Conservation (phyloP, 345 rosid species). For the Psidium guajava region DNA sequence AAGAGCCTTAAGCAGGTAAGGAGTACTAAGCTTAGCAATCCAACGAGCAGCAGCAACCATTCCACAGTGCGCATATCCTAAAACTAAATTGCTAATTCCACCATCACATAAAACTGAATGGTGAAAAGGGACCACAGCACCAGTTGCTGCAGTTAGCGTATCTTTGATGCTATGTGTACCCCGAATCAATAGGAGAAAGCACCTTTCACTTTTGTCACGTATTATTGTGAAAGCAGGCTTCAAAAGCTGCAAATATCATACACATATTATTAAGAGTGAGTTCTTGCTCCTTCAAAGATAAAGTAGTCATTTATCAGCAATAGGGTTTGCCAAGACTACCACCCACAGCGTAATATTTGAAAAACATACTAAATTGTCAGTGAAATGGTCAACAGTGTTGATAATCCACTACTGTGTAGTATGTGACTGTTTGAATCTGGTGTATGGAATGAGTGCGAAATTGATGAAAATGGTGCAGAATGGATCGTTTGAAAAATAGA, state of each 20-base stretch:
- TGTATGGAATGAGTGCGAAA: background rate
- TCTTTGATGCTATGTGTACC: slow-evolving; percentile 97
- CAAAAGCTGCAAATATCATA: slow-evolving; percentile 51
- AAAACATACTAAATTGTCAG: background rate
- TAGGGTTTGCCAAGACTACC: background rate
- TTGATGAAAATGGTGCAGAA: background rate
- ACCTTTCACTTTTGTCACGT: slow-evolving; percentile 49
- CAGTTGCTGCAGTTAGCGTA: slow-evolving; percentile 93
- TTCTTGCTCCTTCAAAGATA: background rate
- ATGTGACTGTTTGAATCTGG: background rate
- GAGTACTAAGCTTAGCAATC: slow-evolving; percentile 89
- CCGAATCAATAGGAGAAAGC: slow-evolving; percentile 76
- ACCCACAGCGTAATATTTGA: background rate
- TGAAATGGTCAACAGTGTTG: background rate
- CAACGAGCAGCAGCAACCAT: slow-evolving; percentile 99
- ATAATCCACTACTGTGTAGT: background rate
- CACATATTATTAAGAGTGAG: background rate
- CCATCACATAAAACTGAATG: slow-evolving; percentile 95
- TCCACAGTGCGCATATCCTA: slow-evolving; percentile 98
- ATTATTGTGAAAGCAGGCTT: slow-evolving; percentile 94
- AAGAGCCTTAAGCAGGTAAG: slow-evolving; percentile 64
- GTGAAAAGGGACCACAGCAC: slow-evolving; percentile 97
- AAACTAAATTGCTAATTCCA: slow-evolving; percentile 82
- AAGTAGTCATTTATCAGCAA: background rate
- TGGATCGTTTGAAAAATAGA: background rate